Base-by-base conservation (phyloP, 148 eudicot genomes). In the Vaccinium corymbosum region DNA sequence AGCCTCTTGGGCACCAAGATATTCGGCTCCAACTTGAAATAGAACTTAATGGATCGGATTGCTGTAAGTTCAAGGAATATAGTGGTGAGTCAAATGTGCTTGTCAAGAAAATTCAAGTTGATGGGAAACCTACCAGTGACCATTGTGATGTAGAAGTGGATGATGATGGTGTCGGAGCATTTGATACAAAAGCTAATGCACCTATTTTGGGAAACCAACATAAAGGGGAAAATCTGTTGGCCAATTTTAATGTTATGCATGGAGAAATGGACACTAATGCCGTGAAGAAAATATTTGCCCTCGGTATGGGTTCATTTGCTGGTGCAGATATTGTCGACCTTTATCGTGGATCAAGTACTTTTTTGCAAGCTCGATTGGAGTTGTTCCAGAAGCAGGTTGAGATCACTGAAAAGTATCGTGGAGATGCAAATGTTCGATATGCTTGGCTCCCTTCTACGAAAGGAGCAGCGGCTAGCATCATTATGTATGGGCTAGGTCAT, bases 391-490 rank as follows among this genome's bases (percentile, higher is more conserved):
- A 94, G 87, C 99, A 97, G 89, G 83, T 85, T 62, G 96, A 97
- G 83, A 89, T 97, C 20, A 94, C 96, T 4, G 78, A 83, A 75
- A 93, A 85, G 71, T 85, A 70, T 68, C 94, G 98, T 49, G 95
- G 98, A 8, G 81, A 88, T 87, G 92, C 98, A 57, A 95, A 95
- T 90, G 90, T 94, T 83, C 84, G 82, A 53, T 92, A 92, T 89
- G 99, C 98, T 64, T 97, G 99, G 99, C 92, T 97, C 86, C 87
- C 97, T 22, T 90, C 93, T 82, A 83, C 93, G 1, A 93, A 89
- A 81, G 92, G 81, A 76, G 86, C 88, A 19, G 61, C 86, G 14
- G 83, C 89, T 22, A 84, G 91, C 75, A 87, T 91, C 73, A 80
- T 91, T 89, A 87, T 83, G 10, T 89, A 91, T 85, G 98, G 98